These are phyloP conservation scores for Populus hybrid DNA, from an alignment of 441 rosid species.

Conservation along the genomic window DNA sequence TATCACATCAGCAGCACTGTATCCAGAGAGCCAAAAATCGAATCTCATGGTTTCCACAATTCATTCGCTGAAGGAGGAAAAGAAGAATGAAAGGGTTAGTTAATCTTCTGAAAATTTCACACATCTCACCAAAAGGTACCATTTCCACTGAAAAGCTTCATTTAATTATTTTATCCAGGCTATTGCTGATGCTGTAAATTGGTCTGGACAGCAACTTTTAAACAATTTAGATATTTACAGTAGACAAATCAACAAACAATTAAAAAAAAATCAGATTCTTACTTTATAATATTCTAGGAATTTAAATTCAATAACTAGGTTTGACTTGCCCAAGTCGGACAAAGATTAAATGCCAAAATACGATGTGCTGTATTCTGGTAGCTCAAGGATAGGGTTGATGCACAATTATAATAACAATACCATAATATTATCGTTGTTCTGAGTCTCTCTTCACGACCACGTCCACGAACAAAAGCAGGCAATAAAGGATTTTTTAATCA, in stretches of 20 bases:
- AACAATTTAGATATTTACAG: slow-evolving; percentile 8
- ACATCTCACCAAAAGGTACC: too few relatives aligned
- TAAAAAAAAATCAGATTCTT: neutral
- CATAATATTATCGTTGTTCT: neutral
- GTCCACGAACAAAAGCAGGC: neutral
- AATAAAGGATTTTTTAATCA: neutral
- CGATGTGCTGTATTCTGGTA: neutral
- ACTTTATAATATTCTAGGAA: neutral
- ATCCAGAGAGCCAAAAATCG: too few relatives aligned
- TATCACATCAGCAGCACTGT: too few relatives aligned
- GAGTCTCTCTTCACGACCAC: neutral
- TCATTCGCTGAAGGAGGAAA: too few relatives aligned
- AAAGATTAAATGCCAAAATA: neutral
- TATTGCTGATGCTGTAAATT: slow-evolving; percentile 9
- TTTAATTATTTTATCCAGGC: slow-evolving; percentile 6
- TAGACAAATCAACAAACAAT: neutral
- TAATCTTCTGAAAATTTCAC: neutral
- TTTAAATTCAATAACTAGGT: neutral
- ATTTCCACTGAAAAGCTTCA: slow-evolving; percentile 8
- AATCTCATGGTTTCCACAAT: too few relatives aligned
- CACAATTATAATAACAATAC: neutral
- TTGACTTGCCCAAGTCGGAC: neutral
- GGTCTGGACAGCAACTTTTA: slow-evolving; percentile 33
- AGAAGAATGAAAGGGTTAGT: too few relatives aligned
- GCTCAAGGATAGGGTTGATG: neutral